Evolutionary conservation across 2,329 filamentous ascomycete genomes (phyloP).

Genomic region (Fusarium papillatum): DNA sequence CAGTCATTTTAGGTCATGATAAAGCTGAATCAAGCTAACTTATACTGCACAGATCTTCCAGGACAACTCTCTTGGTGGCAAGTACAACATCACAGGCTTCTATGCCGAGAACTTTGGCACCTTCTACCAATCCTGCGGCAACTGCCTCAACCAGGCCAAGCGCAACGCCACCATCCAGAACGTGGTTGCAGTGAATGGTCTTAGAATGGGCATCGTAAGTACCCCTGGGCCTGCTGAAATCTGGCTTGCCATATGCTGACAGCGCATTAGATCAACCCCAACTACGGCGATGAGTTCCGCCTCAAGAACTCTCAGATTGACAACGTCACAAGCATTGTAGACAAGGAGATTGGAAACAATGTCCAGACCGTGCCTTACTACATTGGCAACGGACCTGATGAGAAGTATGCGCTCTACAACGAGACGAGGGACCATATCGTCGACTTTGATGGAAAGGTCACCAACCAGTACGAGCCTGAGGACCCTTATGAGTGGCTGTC

Average conservation of each 20-base stretch:
- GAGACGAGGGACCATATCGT: slow-evolving; percentile 42
- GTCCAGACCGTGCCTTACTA: slow-evolving; percentile 44
- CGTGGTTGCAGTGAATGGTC: slow-evolving; percentile 42
- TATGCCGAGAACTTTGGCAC: slow-evolving; percentile 46
- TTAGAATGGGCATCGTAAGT: slow-evolving; percentile 43
- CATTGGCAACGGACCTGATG: slow-evolving; percentile 43
- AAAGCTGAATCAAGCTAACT: not conserved
- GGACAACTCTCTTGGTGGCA: slow-evolving; percentile 46
- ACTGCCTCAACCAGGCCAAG: slow-evolving; percentile 46
- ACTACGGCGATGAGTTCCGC: slow-evolving; percentile 46
- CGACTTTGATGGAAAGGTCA: slow-evolving; percentile 40
- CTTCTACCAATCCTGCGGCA: slow-evolving; percentile 47
- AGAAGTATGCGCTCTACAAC: slow-evolving; percentile 46
- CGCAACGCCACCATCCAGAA: slow-evolving; percentile 46
- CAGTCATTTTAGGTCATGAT: not conserved
- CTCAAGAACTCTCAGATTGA: slow-evolving; percentile 45
- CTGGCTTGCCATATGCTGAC: not conserved
- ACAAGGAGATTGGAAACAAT: slow-evolving; percentile 48
- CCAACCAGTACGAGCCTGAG: slow-evolving; percentile 41
- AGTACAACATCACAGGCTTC: slow-evolving; percentile 49
- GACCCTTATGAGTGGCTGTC: slow-evolving; percentile 67
- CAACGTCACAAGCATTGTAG: slow-evolving; percentile 38
- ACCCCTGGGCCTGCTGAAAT: too few relatives aligned
- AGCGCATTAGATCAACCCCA: slow-evolving; percentile 42
- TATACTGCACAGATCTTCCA: slow-evolving; percentile 41